A percentile compares a stretch with the other conserved stretches of the same genome.
Evolutionary conservation across 352 stramenopile genomes (phyloP).

Genomic region (Phytophthora crassamura): DNA sequence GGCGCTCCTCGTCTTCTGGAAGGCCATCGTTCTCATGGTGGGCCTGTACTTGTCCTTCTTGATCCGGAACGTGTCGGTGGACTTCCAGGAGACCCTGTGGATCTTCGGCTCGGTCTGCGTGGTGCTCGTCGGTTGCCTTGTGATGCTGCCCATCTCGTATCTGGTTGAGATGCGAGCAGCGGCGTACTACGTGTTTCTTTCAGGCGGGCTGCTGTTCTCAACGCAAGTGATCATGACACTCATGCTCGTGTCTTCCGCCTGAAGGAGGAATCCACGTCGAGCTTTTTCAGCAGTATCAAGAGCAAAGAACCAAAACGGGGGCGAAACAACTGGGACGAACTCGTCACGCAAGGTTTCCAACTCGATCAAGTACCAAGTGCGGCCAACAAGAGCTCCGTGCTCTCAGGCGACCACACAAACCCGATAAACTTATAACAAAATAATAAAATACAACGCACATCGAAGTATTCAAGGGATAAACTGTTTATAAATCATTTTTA

Average conservation of each 20-base stretch:
- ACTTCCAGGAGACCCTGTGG: constrained; percentile 70
- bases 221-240: constrained; percentile 44
- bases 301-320: constrained; percentile 2
- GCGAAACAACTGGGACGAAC: no score
- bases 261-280: constrained; percentile 19
- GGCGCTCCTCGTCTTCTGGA: constrained; percentile 53
- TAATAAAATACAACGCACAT: no score
- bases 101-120: constrained; percentile 56
- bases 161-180: constrained; percentile 45
- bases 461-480: no score
- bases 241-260: constrained; percentile 46
- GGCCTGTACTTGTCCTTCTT: constrained; percentile 55
- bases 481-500: no score
- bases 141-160: constrained; percentile 58
- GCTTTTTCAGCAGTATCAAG: not conserved
- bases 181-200: constrained; percentile 47
- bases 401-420: no score
- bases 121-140: constrained; percentile 53
- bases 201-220: constrained; percentile 36
- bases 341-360: no score
- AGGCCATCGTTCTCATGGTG: constrained; percentile 45
- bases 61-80: constrained; percentile 52
- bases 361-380: no score
- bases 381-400: no score
- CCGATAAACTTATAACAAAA: no score